Base-by-base conservation (phyloP, 108 stramenopile species). In the Skeletonema grethae region DNA sequence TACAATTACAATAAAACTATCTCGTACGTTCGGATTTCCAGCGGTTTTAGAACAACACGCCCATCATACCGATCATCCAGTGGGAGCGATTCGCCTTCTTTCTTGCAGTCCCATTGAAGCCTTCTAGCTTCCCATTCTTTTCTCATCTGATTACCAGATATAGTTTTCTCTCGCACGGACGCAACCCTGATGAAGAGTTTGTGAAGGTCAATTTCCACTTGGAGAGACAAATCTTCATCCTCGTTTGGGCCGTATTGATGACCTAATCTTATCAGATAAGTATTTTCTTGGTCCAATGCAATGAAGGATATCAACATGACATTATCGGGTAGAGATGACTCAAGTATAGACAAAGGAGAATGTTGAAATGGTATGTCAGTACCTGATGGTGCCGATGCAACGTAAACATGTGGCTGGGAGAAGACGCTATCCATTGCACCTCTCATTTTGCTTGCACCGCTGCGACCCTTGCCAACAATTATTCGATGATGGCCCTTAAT, bases 241-340 rank as follows among this genome's bases (percentile, higher is more conserved):
- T 97, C 97, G 24, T 84, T 87, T 24, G 56, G 20, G 8, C 77
- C 93, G 65, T 89, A 97, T 70, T 95, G 93, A 85, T 98, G 97
- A 7, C 85, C 94, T n/a, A 97, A 63, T n/a, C 97, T 93, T 20
- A 92, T 38, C 55, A 95, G 58, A 56, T 78, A 88, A n/a, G 32
- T 57, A 35, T 18, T 65, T 18, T 55, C 63, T 35, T 39, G 36
- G 12, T 38, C 79, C 43, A 60, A 29, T 74, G 75, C 10, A 53
- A 34, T 53, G 39, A 87, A 87, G 9, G 94, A 91, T 10, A 93
- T 72, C 30, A 95, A 53, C 84, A 89, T 83, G 7, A 96, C 75
- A 61, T 92, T 88, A 2, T 66, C 30, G 2, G 95, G 93, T 18
- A 95, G 75, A 8, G 69, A 31, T 5, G 62, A 65, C 4, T 80